Evolutionary conservation across 371 early-diverging fungal species (phyloP).

Genomic region (Phascolomyces articulosus): DNA sequence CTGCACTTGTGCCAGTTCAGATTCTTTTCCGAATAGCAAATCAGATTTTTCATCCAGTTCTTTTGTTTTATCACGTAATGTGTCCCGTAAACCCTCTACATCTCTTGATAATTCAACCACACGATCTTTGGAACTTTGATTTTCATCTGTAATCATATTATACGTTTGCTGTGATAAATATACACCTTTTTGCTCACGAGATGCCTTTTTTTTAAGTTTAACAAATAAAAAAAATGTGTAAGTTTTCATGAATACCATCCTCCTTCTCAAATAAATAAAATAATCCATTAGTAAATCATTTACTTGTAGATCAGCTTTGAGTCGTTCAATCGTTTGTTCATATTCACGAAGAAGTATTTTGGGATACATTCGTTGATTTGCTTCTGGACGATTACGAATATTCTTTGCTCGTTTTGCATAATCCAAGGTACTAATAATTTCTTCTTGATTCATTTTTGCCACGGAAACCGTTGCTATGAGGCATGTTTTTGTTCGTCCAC

Average conservation of each 20-base stretch:
- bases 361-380: constrained; percentile 80
- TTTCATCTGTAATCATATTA: constrained; percentile 55
- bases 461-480: constrained; percentile 96
- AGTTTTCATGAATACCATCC: no score
- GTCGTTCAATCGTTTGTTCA: constrained; percentile 72
- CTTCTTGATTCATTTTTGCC: constrained; percentile 76
- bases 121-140: constrained; percentile 54
- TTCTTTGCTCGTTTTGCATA: constrained; percentile 96
- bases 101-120: constrained; percentile 13
- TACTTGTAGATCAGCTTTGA: constrained; percentile 55
- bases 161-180: constrained; percentile 69
- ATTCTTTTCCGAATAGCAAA: constrained; percentile 17
- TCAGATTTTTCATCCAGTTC: constrained; percentile 18
- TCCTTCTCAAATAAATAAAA: no score
- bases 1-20: constrained; percentile 5
- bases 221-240: no score
- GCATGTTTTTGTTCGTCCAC: constrained; percentile 92
- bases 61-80: constrained; percentile 48
- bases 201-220: constrained; percentile 40
- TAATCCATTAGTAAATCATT: no score
- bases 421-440: constrained; percentile 91
- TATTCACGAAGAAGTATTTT: constrained; percentile 88
- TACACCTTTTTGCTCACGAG: constrained; percentile 78
- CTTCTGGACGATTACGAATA: constrained; percentile 91
- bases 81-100: constrained; percentile 2